Base-by-base conservation (phyloP, 768 basidiomycete genomes). In the Kwoniella dendrophila region DNA sequence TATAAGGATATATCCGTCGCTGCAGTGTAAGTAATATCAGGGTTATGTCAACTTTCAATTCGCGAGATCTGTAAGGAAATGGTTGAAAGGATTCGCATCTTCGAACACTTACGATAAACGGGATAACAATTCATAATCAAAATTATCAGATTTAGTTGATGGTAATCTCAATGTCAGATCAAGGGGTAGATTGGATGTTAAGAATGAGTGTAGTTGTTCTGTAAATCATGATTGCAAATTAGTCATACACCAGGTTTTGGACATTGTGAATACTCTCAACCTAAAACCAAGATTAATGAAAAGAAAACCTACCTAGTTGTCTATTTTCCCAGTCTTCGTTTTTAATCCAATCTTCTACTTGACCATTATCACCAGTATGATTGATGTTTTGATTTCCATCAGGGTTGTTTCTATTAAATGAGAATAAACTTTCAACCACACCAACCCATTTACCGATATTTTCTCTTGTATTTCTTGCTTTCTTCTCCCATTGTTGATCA, bases 81-180 rank as follows among this genome's bases (percentile, higher is more conserved):
- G n/a, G n/a, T n/a, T n/a, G n/a, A n/a, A n/a, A n/a, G n/a, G n/a
- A n/a, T n/a, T n/a, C n/a, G n/a, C n/a, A n/a, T n/a, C n/a, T n/a
- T n/a, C n/a, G n/a, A n/a, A n/a, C n/a, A 69, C 77, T 67, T 56
- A 77, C 77, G 72, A 69, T 3, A 78, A 63, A 20, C 64, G 38
- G 4, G 62, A 59, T 0, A 78, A 60, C 16, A 76, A 56, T 4
- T 26, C 48, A 10, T 26, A 27, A 6, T 47, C 40, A 41, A 67
- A 56, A 18, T 59, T 50, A 2, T 52, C 33, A 14, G 41, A 18
- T 5, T 18, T 26, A 0, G 61, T 14, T 18, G 34, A 26, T 2
- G 75, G 72, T 5, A 78, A n/a, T 1, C 59, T 27, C 6, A 62
- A 36, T 7, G 56, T 51, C 26, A 77, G 29, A 33, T 64, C 53